Evolutionary conservation across 768 basidiomycete species (phyloP).

Genomic region (Cystofilobasidium macerans): DNA sequence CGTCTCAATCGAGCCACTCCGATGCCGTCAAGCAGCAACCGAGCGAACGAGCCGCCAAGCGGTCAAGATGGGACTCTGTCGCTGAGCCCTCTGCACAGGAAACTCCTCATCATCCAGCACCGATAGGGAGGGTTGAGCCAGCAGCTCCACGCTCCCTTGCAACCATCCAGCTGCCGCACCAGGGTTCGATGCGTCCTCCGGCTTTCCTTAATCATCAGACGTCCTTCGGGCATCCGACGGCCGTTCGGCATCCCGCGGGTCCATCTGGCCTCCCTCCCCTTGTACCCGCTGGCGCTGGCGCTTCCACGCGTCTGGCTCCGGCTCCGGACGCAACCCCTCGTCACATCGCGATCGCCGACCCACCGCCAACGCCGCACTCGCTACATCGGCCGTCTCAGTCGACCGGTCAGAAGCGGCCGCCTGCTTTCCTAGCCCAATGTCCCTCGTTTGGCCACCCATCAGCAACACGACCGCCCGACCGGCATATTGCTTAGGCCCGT

Average conservation of each 20-base stretch:
- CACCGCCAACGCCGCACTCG: background rate
- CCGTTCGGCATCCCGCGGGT: too few species aligned
- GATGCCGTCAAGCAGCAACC: background rate
- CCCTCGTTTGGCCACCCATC: background rate
- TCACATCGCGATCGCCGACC: background rate
- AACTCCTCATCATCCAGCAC: too few species aligned
- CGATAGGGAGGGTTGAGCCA: too few species aligned
- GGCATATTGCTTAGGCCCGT: too few species aligned
- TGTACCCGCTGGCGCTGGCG: background rate
- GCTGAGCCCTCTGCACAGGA: too few species aligned
- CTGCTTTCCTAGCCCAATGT: background rate
- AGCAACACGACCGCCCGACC: background rate
- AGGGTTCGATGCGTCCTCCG: background rate
- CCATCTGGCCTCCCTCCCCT: too few species aligned
- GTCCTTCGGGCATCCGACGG: background rate
- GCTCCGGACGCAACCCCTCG: background rate
- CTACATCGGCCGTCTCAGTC: background rate
- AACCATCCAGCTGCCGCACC: too few species aligned
- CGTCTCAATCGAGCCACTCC: background rate
- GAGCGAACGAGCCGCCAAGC: background rate
- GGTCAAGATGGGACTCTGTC: conserved; percentile 11
- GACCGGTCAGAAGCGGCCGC: background rate
- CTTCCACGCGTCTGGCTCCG: background rate
- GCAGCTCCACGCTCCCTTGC: too few species aligned
- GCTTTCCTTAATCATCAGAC: background rate